These are phyloP conservation scores for Nicotiana tabacum DNA, from an alignment of 257 asterid species.

Conservation along the genomic window DNA sequence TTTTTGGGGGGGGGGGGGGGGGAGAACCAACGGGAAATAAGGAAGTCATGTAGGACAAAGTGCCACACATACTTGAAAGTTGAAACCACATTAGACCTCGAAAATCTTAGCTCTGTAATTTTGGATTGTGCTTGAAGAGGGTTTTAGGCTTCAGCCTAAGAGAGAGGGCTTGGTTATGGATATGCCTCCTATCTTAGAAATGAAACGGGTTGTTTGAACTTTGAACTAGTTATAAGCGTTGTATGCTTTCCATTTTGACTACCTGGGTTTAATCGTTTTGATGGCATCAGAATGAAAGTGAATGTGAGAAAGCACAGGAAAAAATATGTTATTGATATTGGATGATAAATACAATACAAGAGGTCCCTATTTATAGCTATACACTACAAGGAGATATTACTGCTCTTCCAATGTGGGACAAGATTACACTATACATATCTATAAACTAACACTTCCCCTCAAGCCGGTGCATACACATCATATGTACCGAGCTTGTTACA, in stretches of 20 bases:
- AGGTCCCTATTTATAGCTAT: no score
- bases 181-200: background rate
- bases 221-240: background rate
- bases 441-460: no score
- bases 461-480: no score
- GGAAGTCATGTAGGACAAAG: background rate
- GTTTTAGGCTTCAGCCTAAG: background rate
- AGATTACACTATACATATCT: no score
- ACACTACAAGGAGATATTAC: no score
- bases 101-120: background rate
- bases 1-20: no score
- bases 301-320: no score
- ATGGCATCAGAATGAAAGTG: background rate
- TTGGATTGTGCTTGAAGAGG: background rate
- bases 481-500: no score
- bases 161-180: background rate
- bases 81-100: background rate
- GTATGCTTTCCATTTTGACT: background rate
- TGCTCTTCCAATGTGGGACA: no score
- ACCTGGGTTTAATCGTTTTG: background rate
- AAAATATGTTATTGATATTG: no score
- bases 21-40: background rate
- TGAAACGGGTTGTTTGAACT: background rate
- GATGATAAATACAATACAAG: no score
- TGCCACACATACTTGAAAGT: background rate